A percentile compares a stretch with the other conserved stretches of the same genome.
These are phyloP conservation scores for Ganoderma lingzhi DNA, from an alignment of 1,284 basidiomycete species.

Conservation along the genomic window DNA sequence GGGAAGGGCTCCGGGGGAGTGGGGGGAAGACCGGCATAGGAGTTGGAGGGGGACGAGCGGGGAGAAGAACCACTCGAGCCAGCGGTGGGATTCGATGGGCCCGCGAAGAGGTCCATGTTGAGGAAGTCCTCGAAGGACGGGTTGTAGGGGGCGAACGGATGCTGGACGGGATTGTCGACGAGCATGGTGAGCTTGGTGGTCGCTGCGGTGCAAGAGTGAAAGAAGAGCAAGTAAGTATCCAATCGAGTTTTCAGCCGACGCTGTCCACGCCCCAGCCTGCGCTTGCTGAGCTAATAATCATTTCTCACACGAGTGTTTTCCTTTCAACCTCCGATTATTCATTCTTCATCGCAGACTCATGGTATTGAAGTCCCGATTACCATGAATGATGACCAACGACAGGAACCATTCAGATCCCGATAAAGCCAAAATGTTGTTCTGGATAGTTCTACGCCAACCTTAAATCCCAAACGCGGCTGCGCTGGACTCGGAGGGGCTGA, in stretches of 20 bases:
- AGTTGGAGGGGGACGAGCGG: slow-evolving; percentile 45
- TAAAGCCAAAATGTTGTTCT: background rate
- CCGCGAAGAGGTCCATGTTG: slow-evolving; percentile 54
- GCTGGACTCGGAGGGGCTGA: background rate
- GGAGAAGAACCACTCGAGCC: slow-evolving; percentile 46
- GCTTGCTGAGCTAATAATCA: slow-evolving; percentile 12
- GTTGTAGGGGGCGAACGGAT: slow-evolving; percentile 36
- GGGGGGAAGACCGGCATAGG: slow-evolving; percentile 41
- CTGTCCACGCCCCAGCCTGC: slow-evolving; percentile 2
- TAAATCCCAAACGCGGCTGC: background rate
- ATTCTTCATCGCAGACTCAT: background rate
- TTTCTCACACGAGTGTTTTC: background rate
- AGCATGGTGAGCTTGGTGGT: slow-evolving; percentile 41
- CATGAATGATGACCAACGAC: background rate
- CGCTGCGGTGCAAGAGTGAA: slow-evolving; percentile 23
- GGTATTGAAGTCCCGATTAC: too few species aligned
- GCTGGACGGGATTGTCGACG: slow-evolving; percentile 42
- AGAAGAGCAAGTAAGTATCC: background rate
- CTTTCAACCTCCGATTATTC: background rate
- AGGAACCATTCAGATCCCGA: background rate
- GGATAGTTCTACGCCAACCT: background rate
- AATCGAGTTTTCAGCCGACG: slow-evolving; percentile 12
- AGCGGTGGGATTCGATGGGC: slow-evolving; percentile 36
- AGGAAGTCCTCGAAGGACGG: slow-evolving; percentile 56
- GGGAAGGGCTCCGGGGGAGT: slow-evolving; percentile 37